These are phyloP conservation scores for Pseudocercospora pini-densiflorae DNA, from an alignment of 2,329 filamentous ascomycete species.

Conservation along the genomic window DNA sequence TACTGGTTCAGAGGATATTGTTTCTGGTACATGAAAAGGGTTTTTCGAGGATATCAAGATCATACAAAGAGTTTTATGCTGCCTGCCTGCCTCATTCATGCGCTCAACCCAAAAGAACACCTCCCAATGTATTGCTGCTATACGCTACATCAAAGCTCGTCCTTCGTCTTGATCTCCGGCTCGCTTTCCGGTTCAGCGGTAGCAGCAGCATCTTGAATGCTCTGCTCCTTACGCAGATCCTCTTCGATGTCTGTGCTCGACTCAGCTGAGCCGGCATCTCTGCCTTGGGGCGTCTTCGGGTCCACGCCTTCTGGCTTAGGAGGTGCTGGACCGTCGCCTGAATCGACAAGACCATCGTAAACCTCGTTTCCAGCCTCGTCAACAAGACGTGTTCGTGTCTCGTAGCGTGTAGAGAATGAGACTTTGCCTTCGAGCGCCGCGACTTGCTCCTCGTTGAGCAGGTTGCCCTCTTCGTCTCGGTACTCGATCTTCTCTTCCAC, in stretches of 20 bases:
- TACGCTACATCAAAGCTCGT: constrained; percentile 2
- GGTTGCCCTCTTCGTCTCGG: constrained; percentile 89
- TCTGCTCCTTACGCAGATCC: constrained; percentile 52
- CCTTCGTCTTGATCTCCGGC: constrained; percentile 9
- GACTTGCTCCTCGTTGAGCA: constrained; percentile 83
- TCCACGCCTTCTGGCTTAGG: constrained; percentile 48
- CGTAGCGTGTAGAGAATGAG: constrained; percentile 92
- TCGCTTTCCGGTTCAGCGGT: constrained; percentile 32
- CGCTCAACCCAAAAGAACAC: background rate
- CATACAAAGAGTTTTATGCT: background rate
- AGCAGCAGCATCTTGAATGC: constrained; percentile 40
- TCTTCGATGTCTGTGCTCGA: constrained; percentile 42
- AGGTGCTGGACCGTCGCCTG: constrained; percentile 50
- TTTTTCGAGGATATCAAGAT: background rate
- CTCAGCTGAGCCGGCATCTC: constrained; percentile 41
- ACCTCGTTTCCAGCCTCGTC: constrained; percentile 81
- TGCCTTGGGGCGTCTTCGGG: constrained; percentile 60
- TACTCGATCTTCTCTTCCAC: constrained; percentile 86
- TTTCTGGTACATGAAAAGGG: background rate
- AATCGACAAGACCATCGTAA: constrained; percentile 46
- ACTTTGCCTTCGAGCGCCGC: constrained; percentile 87
- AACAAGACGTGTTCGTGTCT: constrained; percentile 86
- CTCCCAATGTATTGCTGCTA: constrained; percentile 8
- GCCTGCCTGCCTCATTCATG: background rate
- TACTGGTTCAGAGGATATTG: no score